phyloP scores from a whole-genome alignment of 2,329 filamentous ascomycete species.

The Colletotrichum sp. region DNA sequence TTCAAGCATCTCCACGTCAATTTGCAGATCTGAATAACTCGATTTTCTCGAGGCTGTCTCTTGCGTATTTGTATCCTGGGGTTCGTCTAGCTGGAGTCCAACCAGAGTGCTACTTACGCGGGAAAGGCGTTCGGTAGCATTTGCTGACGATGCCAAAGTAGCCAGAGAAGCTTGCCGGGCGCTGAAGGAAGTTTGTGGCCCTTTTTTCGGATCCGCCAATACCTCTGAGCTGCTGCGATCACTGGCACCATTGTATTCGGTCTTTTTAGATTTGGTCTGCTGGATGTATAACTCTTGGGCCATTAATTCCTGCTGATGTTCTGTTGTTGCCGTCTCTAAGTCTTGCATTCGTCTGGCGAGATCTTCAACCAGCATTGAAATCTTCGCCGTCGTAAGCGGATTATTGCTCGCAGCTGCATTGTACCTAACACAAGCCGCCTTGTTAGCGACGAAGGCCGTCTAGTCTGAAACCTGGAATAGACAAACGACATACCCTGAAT shows the following conservation, averaged over 20 bases:
- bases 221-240: rapidly evolving
- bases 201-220: neutral
- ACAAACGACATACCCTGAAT: neutral
- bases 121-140: rapidly evolving
- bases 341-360: neutral
- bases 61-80: neutral
- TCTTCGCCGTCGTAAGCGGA: neutral
- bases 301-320: neutral
- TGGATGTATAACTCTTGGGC: neutral
- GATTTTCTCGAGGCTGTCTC: neutral
- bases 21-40: neutral
- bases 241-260: rapidly evolving
- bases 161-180: neutral
- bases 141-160: neutral
- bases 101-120: neutral
- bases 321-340: neutral
- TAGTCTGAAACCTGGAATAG: neutral
- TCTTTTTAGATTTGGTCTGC: neutral
- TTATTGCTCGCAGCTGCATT: neutral
- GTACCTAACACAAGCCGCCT: rapidly evolving
- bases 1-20: neutral
- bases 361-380: neutral
- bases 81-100: neutral
- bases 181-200: neutral
- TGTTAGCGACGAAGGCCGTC: neutral